Evolutionary conservation across 768 basidiomycete species (phyloP).

Genomic region (Tubosaeta sp.): DNA sequence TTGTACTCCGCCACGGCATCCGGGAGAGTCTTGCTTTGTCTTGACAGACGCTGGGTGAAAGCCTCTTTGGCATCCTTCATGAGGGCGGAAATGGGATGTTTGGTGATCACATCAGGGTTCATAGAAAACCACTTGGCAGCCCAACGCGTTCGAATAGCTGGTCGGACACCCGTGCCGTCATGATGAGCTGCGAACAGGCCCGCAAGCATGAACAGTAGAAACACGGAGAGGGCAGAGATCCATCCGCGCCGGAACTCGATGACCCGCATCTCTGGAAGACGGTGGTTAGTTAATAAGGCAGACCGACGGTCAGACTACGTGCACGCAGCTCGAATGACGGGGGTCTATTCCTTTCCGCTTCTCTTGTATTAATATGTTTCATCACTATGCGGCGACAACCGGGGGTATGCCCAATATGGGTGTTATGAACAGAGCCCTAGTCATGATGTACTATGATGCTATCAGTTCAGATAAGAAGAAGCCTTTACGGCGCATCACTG

Average conservation of each 20-base stretch:
- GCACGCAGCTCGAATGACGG: no score
- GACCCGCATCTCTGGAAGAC: neutral
- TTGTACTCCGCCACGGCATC: constrained; percentile 82
- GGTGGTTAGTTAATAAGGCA: neutral
- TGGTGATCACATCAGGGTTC: constrained; percentile 4
- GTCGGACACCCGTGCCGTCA: constrained; percentile 2
- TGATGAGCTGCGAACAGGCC: constrained; percentile 42
- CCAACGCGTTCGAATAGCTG: constrained; percentile 7
- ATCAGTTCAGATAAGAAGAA: neutral
- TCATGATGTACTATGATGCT: neutral
- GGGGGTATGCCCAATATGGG: neutral
- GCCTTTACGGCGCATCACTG: no score
- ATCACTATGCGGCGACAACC: neutral
- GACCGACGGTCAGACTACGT: no score
- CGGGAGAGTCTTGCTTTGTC: constrained; percentile 76
- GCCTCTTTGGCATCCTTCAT: constrained; percentile 79
- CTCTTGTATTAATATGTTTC: neutral
- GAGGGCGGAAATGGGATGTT: constrained; percentile 81
- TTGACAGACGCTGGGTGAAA: constrained; percentile 59
- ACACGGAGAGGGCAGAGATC: neutral
- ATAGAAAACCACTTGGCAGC: constrained; percentile 17
- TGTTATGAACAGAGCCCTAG: neutral
- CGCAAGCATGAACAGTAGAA: constrained; percentile 41
- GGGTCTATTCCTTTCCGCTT: neutral
- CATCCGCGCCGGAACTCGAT: neutral